These are phyloP conservation scores for Metschnikowia peoriensis DNA, from an alignment of 805 yeast species.

Conservation along the genomic window DNA sequence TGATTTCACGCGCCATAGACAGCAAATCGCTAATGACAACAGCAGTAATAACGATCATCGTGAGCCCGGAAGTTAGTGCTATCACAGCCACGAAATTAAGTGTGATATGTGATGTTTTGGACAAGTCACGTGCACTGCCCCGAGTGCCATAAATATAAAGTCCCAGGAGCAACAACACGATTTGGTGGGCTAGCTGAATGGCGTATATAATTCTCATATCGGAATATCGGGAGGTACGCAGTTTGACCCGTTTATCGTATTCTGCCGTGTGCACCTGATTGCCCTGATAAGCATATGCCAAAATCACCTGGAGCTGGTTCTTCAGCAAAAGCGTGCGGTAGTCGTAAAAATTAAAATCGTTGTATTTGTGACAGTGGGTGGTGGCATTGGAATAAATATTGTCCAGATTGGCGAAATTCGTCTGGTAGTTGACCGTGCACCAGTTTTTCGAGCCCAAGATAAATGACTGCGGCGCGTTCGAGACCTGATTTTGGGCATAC, in stretches of 20 bases:
- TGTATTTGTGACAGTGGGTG: constrained; percentile 8
- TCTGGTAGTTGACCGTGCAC: constrained; percentile 13
- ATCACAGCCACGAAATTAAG: constrained; percentile 37
- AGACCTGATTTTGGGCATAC: constrained; percentile 47
- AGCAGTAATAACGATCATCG: constrained; percentile 30
- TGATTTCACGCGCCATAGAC: constrained; percentile 18
- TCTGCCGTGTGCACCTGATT: constrained; percentile 12
- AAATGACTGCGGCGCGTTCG: constrained; percentile 48
- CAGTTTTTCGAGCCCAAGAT: constrained; percentile 15
- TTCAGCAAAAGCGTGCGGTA: constrained; percentile 41
- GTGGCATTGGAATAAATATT: constrained; percentile 5
- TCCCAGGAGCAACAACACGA: constrained; percentile 27
- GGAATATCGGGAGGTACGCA: constrained; percentile 17
- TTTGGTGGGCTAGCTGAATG: constrained; percentile 28
- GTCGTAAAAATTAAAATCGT: constrained; percentile 34
- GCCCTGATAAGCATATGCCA: constrained; percentile 47
- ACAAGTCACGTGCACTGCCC: constrained; percentile 33
- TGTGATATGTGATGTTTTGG: constrained; percentile 27
- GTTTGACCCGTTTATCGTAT: constrained; percentile 15
- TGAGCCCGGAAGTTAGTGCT: constrained; percentile 31
- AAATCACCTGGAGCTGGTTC: constrained; percentile 42
- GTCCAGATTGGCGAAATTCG: constrained; percentile 3
- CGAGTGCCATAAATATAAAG: constrained; percentile 37
- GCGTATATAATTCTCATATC: constrained; percentile 29
- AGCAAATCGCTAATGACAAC: constrained; percentile 28